phyloP scores from a whole-genome alignment of 2,329 filamentous ascomycete species.

The Xylaria sp. region DNA sequence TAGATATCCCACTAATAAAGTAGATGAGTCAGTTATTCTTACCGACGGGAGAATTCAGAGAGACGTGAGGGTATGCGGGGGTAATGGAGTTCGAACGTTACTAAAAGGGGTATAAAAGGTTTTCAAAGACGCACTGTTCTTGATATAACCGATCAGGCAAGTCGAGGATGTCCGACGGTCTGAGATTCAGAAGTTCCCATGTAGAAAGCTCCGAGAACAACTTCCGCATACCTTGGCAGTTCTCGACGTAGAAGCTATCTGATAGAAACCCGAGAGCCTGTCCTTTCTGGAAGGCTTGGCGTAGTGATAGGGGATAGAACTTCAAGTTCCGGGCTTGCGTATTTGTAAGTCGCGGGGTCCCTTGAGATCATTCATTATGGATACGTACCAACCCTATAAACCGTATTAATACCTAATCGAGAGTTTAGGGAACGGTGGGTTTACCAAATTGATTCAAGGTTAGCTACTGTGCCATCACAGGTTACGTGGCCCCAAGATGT shows the following conservation, averaged over 20 bases:
- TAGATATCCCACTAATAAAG: conserved; percentile 43
- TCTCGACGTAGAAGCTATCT: conserved; percentile 40
- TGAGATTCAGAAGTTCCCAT: conserved; percentile 55
- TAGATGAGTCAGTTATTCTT: not conserved
- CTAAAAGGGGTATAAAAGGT: not conserved
- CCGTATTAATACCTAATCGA: not conserved
- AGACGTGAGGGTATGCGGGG: not conserved
- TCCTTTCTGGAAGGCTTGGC: conserved; percentile 37
- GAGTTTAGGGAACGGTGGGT: not conserved
- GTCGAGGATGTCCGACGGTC: conserved; percentile 46
- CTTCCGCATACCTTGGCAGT: conserved; percentile 41
- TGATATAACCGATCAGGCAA: conserved; percentile 46
- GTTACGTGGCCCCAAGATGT: conserved; percentile 53
- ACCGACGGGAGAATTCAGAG: not conserved
- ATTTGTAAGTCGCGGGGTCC: conserved; percentile 18
- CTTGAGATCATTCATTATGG: not conserved
- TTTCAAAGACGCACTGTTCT: conserved; percentile 37
- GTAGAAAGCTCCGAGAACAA: conserved; percentile 44
- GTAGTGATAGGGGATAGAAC: conserved; percentile 51
- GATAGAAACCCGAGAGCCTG: conserved; percentile 40
- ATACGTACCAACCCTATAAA: conserved; percentile 25
- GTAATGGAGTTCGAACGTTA: not conserved
- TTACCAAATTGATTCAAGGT: conserved; percentile 54
- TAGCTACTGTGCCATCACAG: conserved; percentile 52
- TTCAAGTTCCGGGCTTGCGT: conserved; percentile 53